These are phyloP conservation scores for Candolleomyces eurysporus DNA, from an alignment of 768 basidiomycete genomes.

Conservation along the genomic window DNA sequence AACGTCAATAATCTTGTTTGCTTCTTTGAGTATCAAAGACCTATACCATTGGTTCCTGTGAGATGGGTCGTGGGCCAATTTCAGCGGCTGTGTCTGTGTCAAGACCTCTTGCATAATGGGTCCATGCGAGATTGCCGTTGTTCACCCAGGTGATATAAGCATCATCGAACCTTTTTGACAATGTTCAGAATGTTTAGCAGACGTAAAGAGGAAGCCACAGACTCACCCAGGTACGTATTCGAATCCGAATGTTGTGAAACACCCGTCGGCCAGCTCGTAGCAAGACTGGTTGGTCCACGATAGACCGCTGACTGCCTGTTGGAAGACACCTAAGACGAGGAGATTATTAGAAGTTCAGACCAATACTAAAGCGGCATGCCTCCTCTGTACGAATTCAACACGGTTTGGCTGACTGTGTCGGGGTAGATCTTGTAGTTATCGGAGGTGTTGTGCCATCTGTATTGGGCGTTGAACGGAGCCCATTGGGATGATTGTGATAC, in stretches of 20 bases:
- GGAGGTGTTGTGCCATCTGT: conserved; percentile 52
- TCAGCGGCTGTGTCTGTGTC: conserved; percentile 49
- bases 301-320: conserved; percentile 76
- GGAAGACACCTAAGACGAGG: conserved; percentile 35
- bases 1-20: background rate
- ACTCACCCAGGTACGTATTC: conserved; percentile 51
- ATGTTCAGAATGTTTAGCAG: background rate
- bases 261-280: conserved; percentile 45
- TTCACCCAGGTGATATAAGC: conserved; percentile 77
- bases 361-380: conserved; percentile 30
- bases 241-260: conserved; percentile 39
- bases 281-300: conserved; percentile 60
- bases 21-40: conserved; percentile 19
- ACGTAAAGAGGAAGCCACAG: background rate
- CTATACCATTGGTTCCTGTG: conserved; percentile 72
- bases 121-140: conserved; percentile 63
- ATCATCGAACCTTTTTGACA: conserved; percentile 20
- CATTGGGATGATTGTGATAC: conserved; percentile 54
- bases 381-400: conserved; percentile 58
- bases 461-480: conserved; percentile 65
- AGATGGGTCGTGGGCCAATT: conserved; percentile 54
- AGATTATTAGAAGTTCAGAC: no score
- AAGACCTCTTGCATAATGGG: conserved; percentile 54
- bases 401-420: conserved; percentile 39
- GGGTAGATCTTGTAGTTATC: conserved; percentile 46